phyloP scores from a whole-genome alignment of 1,284 basidiomycete genomes.

The Phellopilus nigrolimitatus region DNA sequence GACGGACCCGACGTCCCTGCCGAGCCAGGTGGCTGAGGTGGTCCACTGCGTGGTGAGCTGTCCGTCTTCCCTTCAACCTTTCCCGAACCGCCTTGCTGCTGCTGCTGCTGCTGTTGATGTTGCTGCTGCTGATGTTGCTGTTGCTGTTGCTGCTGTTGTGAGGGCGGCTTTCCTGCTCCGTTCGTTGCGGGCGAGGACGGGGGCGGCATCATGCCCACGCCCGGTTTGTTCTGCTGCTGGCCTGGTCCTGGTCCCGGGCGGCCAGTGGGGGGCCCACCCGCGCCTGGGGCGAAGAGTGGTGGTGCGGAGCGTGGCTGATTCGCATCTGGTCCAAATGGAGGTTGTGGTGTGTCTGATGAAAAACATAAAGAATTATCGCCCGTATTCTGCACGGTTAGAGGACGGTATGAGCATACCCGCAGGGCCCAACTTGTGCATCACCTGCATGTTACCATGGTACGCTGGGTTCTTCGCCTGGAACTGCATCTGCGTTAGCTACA shows the following conservation, averaged over 20 bases:
- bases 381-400: neutral
- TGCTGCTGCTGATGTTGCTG: too few species aligned
- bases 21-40: neutral
- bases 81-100: neutral
- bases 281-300: slow-evolving; percentile 7
- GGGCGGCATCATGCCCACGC: slow-evolving; percentile 11
- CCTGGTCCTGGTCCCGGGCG: too few species aligned
- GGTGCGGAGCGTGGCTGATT: slow-evolving; percentile 8
- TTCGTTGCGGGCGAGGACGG: slow-evolving; percentile 14
- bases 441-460: slow-evolving; percentile 10
- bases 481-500: slow-evolving; percentile 1
- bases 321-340: slow-evolving; percentile 7
- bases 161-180: slow-evolving; percentile 7
- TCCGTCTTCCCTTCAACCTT: slow-evolving; percentile 10
- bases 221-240: slow-evolving; percentile 9
- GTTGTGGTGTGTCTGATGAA: slow-evolving; percentile 11
- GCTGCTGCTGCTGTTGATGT: neutral
- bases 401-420: slow-evolving; percentile 8
- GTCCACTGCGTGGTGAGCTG: slow-evolving; percentile 13
- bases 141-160: too few species aligned
- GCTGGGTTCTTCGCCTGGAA: neutral
- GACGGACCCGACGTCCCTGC: slow-evolving; percentile 10
- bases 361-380: slow-evolving; percentile 9
- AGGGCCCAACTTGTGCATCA: slow-evolving; percentile 11
- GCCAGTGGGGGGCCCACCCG: neutral